Evolutionary conservation across 768 basidiomycete species (phyloP), one percentile per base, ranked within the genome.

Genomic region (Chlorophyllum brunneum): DNA sequence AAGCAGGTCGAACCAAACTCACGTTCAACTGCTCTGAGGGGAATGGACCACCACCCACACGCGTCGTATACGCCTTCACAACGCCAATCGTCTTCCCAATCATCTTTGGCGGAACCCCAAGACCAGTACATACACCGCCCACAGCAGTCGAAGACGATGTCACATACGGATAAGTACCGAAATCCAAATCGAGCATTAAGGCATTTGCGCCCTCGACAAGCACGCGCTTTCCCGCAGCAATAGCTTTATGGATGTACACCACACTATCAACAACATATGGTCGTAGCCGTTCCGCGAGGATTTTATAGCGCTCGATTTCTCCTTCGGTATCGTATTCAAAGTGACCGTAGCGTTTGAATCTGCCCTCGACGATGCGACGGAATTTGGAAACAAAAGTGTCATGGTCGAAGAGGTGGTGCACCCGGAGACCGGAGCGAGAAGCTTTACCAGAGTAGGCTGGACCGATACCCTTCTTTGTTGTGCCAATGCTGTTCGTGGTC

Each of bases 311-410:
- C 60, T 77, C 58, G 46, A 99, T 98, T 71, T 99, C 97, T 24
- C 83, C 92, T 64, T 98, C 95, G 8, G 97, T 98, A 66, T 98
- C 97, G 65, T 98, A 98, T 64, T 98, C 95, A 61, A 99, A 99
- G 65, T 91, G 74, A 0, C 97, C 97, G 63, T 98, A 99, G 40
- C 97, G 88, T 73, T 99, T 99, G 76, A 95, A 97, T 11, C 97
- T 79, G 1, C 95, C 93, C 67, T 99, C 97, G 18, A 99, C 95
- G 54, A 98, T 77, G 65, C 82, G 94, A 58, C 97, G 79, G 77
- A 99, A 99, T 70, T 97, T 98, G 48, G 77, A 69, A 4, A 92
- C 88, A 70, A 99, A 99, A 2, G 78, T 80, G 2, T 81, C 79
- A 58, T 80, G 80, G 66, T 95, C 90, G 70, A 95, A 97, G 39